Base-by-base conservation (phyloP, 2,329 filamentous ascomycete species). In the Fusarium longipes region DNA sequence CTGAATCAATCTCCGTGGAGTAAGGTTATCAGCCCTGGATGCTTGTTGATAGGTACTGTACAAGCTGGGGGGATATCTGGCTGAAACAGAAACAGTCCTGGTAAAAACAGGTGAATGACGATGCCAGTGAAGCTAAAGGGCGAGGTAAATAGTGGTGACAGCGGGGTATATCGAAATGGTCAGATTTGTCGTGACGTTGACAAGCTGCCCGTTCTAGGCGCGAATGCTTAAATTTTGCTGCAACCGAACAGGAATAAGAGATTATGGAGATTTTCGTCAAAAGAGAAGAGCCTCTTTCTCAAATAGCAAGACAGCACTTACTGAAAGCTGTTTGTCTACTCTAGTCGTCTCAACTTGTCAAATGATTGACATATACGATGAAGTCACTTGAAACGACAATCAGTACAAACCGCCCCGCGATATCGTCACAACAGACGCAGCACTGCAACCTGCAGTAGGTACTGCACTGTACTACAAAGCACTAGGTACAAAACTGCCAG, bases 361-460 rank as follows among this genome's bases (percentile, higher is more conserved):
- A 17, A 51, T 43, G 57, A 66, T 20, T 20, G 48, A 65, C 30
- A 49, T 14, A 44, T 24, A 47, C n/a, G 40, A 67, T 63, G 48
- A 63, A 67, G 52, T 67, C 63, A 67, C 63, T 22, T 22, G 29
- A n/a, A 59, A 24, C 25, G 52, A 58, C 63, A 56, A 63, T 54
- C 57, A 45, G 53, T 51, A 40, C 52, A 42, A 51, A 33, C 39
- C 43, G 53, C 60, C 63, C 60, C 52, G 44, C 59, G 58, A 65
- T 42, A 65, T 52, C 36, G 42, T 53, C 60, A 68, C 60, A 49
- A 42, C 44, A 53, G 25, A 24, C 38, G 62, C 30, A 42, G 49
- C 30, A 58, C 59, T 44, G 15, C 25, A 42, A 18, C 25, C 7
- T 11, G 18, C 27, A 8, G 11, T 27, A 3, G 27, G 43, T 33